Conservation (phyloP, 306 rosid species). For the Cicer yamashitae region DNA sequence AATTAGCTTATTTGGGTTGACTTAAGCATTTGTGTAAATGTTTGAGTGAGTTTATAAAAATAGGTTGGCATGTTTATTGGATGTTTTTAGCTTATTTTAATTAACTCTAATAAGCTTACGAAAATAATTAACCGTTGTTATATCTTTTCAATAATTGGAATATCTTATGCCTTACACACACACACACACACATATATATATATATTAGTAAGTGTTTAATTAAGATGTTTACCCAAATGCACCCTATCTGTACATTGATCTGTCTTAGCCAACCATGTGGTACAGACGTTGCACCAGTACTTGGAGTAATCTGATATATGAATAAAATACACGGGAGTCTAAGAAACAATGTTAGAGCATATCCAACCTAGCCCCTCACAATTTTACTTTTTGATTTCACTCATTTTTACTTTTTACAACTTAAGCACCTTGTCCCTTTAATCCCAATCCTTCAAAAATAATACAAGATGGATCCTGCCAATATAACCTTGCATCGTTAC, state of each 20-base stretch:
- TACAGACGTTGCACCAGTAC: not conserved
- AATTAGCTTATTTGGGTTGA: not conserved
- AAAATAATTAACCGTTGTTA: no score
- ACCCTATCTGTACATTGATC: not conserved
- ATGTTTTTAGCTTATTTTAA: no score
- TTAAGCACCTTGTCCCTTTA: not conserved
- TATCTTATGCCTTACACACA: no score
- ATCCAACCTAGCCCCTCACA: no score
- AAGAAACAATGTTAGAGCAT: not conserved
- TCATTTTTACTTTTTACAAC: not conserved
- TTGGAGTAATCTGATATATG: not conserved
- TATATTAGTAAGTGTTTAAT: no score
- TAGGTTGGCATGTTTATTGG: not conserved
- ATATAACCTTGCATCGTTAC: not conserved
- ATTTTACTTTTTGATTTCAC: not conserved
- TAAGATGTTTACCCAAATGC: no score
- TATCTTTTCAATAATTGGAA: no score
- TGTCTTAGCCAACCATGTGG: not conserved
- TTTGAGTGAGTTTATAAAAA: constrained; percentile 1
- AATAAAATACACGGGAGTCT: not conserved
- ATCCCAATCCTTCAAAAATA: not conserved
- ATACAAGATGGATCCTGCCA: not conserved
- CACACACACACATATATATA: no score
- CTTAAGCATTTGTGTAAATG: not conserved
- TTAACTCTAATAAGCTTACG: no score